Evolutionary conservation across 495 filamentous ascomycete species (phyloP), one percentile per base, ranked within the genome.

Genomic region (Tuber melanosporum): DNA sequence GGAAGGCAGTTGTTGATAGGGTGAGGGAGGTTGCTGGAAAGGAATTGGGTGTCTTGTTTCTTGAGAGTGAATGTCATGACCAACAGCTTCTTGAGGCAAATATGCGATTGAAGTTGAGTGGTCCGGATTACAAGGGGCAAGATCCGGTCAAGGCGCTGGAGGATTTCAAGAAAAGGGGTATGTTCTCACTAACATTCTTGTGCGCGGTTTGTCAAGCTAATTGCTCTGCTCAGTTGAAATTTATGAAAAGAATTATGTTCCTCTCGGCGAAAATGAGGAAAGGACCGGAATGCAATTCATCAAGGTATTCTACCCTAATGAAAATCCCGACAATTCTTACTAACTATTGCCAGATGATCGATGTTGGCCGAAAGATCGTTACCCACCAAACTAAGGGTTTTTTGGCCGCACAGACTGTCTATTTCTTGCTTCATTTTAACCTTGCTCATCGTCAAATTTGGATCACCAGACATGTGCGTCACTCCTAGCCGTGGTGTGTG

Each of bases 91-190:
- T 99, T 52, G 95, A 98, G 84, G 92, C 94, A 20, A 99, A 99
- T 81, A 99, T 98, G 95, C 93, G 94, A 32, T 85, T 99, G 75
- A 99, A 99, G 85, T 90, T 99, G n/a, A 94, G 92, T 71, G 95
- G 95, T 3, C 95, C 95, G 3, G 95, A 99, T 84, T 99, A 99
- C 86, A 93, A 92, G 81, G 92, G 91, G 78, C 94, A 96, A 82
- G 95, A 99, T 84, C 95, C 95, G 1, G 84, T 89, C 49, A 89
- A 89, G 77, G 93, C 95, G 0, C 86, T 98, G 45, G 91, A 87
- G 41, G 95, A 99, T 84, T 99, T 99, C 86, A 96, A 93, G 85
- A 90, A 93, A 85, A 91, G 95, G 72, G 82, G 82, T 80, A 70
- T 73, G 62, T 80, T 39, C 57, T 57, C 74, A 36, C 36, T 57